phyloP scores from a whole-genome alignment of 2,329 filamentous ascomycete species.

The Cladosporium sp. region DNA sequence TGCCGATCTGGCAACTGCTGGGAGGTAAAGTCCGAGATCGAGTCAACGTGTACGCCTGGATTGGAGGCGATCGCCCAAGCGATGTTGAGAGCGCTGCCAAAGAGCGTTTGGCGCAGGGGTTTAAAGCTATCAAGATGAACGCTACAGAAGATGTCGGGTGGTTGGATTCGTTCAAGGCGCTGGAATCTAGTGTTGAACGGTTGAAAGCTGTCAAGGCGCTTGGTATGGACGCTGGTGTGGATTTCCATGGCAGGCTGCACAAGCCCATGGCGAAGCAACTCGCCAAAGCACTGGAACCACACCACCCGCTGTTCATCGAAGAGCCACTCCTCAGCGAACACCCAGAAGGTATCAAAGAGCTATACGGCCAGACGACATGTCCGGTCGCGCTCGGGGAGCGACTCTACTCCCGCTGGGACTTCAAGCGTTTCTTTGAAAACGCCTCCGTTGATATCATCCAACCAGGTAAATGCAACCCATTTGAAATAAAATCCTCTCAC shows the following conservation, averaged over 20 bases:
- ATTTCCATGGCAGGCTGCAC: constrained; percentile 73
- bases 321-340: constrained; percentile 70
- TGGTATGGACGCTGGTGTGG: constrained; percentile 67
- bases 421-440: constrained; percentile 65
- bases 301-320: constrained; percentile 67
- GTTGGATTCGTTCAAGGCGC: constrained; percentile 64
- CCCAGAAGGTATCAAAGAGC: constrained; percentile 58
- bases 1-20: constrained; percentile 68
- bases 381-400: constrained; percentile 70
- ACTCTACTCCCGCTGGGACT: constrained; percentile 67
- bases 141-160: constrained; percentile 69
- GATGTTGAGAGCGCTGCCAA: constrained; percentile 53
- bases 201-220: constrained; percentile 64
- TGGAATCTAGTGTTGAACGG: constrained; percentile 61
- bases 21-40: constrained; percentile 68
- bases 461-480: constrained; percentile 26
- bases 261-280: constrained; percentile 75
- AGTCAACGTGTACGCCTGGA: constrained; percentile 71
- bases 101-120: constrained; percentile 56
- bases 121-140: constrained; percentile 71
- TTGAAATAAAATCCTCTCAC: constrained; percentile 23
- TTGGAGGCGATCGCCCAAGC: constrained; percentile 65
- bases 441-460: constrained; percentile 67
- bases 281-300: constrained; percentile 60
- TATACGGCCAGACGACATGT: constrained; percentile 52